A percentile compares a stretch with the other conserved stretches of the same genome.
These are phyloP conservation scores for Neurospora africana DNA, from an alignment of 495 filamentous ascomycete genomes.

Conservation along the genomic window DNA sequence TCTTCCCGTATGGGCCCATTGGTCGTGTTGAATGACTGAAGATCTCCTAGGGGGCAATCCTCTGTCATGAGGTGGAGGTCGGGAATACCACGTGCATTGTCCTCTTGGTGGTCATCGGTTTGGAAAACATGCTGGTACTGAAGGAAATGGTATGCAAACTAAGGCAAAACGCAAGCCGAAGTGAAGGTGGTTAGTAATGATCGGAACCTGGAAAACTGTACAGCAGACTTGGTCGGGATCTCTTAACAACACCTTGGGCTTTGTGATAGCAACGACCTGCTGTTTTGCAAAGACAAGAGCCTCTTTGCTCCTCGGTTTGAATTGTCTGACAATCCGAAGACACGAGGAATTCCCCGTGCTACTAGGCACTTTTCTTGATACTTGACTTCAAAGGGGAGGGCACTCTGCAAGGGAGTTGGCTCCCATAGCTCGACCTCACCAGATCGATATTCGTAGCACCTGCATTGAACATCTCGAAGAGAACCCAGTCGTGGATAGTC, in stretches of 20 bases:
- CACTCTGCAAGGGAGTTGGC: neutral
- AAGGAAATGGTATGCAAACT: neutral
- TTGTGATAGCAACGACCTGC: neutral
- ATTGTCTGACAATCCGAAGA: neutral
- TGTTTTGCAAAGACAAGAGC: neutral
- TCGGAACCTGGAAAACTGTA: neutral
- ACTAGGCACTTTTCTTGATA: neutral
- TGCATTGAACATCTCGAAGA: neutral
- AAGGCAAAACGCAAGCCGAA: neutral
- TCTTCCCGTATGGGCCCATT: neutral
- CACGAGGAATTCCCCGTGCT: neutral
- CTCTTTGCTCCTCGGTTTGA: neutral
- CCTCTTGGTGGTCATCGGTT: neutral
- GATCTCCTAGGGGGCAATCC: neutral
- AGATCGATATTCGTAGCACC: neutral
- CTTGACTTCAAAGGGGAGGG: neutral
- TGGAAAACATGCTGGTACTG: neutral
- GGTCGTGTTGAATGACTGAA: neutral
- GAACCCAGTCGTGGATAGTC: neutral
- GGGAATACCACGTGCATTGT: neutral
- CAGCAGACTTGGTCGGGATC: neutral
- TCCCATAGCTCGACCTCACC: neutral
- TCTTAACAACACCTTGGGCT: neutral
- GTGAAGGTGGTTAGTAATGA: neutral
- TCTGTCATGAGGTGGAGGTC: neutral